A percentile compares a stretch with the other conserved stretches of the same genome.
Evolutionary conservation across 1,284 basidiomycete genomes (phyloP).

Genomic region (Ceratobasidium sp.): DNA sequence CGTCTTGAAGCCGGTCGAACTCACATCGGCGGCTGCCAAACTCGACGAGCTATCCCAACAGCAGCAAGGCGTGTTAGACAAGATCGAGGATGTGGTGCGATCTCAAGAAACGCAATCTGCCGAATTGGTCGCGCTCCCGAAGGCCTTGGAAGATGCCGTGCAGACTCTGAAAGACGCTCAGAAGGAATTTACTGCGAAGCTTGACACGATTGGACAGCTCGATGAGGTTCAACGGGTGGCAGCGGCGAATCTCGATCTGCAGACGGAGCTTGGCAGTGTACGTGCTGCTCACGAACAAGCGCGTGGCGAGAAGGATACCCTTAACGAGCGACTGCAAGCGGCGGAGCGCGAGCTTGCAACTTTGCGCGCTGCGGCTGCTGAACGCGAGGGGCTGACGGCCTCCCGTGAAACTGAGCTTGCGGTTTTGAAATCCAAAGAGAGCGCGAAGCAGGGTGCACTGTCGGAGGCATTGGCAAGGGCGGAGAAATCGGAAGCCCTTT

Average conservation of each 20-base stretch:
- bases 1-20: conserved; percentile 62
- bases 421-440: conserved; percentile 64
- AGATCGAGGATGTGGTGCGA: conserved; percentile 53
- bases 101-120: conserved; percentile 64
- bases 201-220: conserved; percentile 59
- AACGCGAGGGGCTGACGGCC: conserved; percentile 52
- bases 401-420: conserved; percentile 61
- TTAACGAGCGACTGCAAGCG: conserved; percentile 68
- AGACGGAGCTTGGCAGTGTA: conserved; percentile 76
- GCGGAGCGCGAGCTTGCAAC: conserved; percentile 72
- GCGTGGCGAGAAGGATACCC: conserved; percentile 80
- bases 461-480: conserved; percentile 72
- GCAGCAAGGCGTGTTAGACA: conserved; percentile 34
- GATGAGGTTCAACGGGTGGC: conserved; percentile 71
- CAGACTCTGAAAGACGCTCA: conserved; percentile 68
- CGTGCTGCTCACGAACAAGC: conserved; percentile 78
- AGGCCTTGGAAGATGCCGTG: conserved; percentile 65
- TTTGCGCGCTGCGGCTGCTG: conserved; percentile 65
- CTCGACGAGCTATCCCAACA: conserved; percentile 55
- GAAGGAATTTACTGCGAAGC: conserved; percentile 66
- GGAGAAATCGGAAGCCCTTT: conserved; percentile 72
- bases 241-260: conserved; percentile 67
- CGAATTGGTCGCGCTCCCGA: conserved; percentile 67
- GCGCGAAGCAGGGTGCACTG: conserved; percentile 73
- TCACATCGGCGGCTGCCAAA: conserved; percentile 52